Evolutionary conservation across 1,284 basidiomycete genomes (phyloP).

Genomic region (Ceratobasidium sp.): DNA sequence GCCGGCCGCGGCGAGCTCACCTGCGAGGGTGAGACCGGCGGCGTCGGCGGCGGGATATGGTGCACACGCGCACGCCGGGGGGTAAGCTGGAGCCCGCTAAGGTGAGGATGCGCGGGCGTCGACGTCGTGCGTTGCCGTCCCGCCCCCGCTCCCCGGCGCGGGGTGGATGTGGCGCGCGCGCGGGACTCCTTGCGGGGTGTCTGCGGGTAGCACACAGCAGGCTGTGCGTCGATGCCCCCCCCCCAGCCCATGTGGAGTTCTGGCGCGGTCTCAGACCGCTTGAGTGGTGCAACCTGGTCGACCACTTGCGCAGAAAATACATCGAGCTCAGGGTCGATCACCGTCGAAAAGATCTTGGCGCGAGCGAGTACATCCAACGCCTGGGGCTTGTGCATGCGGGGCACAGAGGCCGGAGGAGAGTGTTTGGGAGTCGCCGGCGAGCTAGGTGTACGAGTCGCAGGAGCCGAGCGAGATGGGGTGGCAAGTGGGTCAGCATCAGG

Average conservation of each 20-base stretch:
- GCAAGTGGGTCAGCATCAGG: neutral
- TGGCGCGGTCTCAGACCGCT: conserved; percentile 39
- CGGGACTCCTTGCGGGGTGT: conserved; percentile 12
- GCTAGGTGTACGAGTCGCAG: neutral
- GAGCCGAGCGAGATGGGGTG: conserved; percentile 13
- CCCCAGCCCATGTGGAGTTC: conserved; percentile 22
- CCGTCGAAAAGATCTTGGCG: conserved; percentile 37
- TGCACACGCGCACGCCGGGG: conserved; percentile 17
- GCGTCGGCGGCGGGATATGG: conserved; percentile 17
- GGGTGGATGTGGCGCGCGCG: conserved; percentile 21
- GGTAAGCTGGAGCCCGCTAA: neutral
- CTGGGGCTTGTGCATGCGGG: conserved; percentile 1
- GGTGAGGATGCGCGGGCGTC: conserved; percentile 17
- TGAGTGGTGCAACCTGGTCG: conserved; percentile 8
- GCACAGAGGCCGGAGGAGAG: neutral
- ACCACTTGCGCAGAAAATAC: conserved; percentile 4
- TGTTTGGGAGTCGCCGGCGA: conserved; percentile 5
- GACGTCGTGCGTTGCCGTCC: conserved; percentile 22
- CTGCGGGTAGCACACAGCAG: neutral
- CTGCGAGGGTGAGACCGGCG: conserved; percentile 26
- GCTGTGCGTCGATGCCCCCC: neutral
- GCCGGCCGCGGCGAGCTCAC: conserved; percentile 31
- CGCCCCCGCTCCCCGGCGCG: conserved; percentile 1
- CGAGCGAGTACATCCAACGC: conserved; percentile 8
- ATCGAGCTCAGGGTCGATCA: conserved; percentile 33